Evolutionary conservation across 2,329 filamentous ascomycete genomes (phyloP).

Genomic region (Xenoacremonium recifei): DNA sequence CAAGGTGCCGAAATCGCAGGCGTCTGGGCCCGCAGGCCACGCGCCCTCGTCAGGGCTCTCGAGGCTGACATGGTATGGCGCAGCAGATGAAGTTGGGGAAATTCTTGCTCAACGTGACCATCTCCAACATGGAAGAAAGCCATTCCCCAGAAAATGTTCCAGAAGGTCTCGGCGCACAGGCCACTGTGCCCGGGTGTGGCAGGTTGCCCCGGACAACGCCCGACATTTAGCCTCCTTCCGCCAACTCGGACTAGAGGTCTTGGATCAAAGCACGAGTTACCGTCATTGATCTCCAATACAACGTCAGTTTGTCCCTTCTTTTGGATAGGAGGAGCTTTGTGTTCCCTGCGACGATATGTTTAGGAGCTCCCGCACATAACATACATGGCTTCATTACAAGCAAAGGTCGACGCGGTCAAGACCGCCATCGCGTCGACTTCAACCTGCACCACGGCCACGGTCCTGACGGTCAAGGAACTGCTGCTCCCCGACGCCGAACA

Average conservation of each 20-base stretch:
- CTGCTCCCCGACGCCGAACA: conserved; percentile 35
- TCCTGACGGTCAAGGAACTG: conserved; percentile 47
- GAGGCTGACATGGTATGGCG: too few relatives aligned
- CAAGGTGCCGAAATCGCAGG: conserved; percentile 1
- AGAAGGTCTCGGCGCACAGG: conserved; percentile 20
- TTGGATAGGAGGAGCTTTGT: conserved; percentile 21
- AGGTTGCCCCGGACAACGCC: conserved; percentile 40
- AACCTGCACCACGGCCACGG: conserved; percentile 52
- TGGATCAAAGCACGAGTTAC: conserved; percentile 15
- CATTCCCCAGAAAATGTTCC: conserved; percentile 1
- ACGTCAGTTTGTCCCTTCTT: conserved; percentile 22
- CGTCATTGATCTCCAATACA: too few relatives aligned
- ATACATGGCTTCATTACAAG: conserved; percentile 43
- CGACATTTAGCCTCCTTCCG: conserved; percentile 29
- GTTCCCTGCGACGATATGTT: conserved; percentile 32
- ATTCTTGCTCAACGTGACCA: too few relatives aligned
- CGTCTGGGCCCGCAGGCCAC: conserved; percentile 7
- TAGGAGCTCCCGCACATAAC: conserved; percentile 25
- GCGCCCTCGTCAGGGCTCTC: too few relatives aligned
- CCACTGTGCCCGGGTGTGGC: conserved; percentile 13
- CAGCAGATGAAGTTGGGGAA: too few relatives aligned
- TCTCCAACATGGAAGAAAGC: too few relatives aligned
- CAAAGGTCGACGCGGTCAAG: conserved; percentile 51
- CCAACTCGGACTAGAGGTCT: conserved; percentile 13
- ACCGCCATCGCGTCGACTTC: conserved; percentile 50